Evolutionary conservation across 495 filamentous ascomycete genomes (phyloP), one percentile per base, ranked within the genome.

Genomic region (Penicillium paradoxum): DNA sequence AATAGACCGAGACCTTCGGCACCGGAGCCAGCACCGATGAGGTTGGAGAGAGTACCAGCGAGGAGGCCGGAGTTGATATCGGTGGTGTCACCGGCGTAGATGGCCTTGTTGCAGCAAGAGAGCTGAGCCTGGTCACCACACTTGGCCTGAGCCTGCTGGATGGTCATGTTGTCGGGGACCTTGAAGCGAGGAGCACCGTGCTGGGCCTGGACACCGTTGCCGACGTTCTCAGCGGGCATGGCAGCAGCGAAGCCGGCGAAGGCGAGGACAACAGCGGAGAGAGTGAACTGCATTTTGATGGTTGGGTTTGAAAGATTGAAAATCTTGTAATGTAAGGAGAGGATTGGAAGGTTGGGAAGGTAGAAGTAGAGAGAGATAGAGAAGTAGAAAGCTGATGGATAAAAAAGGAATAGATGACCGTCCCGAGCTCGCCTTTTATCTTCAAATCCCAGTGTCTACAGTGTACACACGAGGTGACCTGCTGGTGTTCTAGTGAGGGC

Each of bases 41-140:
- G 54, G 58, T 66, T 64, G 58, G 55, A 53, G 33, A 73, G 59
- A 33, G 58, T 40, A 18, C 70, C 70, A 15, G 56, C 49, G 39
- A 67, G 65, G 21, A 59, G 43, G 37, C 68, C 65, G 5, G 55
- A 41, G 46, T 64, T 54, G 50, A 69, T 50, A 40, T 59, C 59
- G 49, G 67, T 68, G 53, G 67, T 66, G 59, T 79, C 75, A 39
- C 73, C 73, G n/a, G 68, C 68, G 60, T 74, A 72, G 53, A 43
- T 62, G 47, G 69, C 65, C 52, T 77, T 70, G 60, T 78, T 76
- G 39, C 73, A 74, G 69, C 77, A 78, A 53, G 72, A 69, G 41
- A 79, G 71, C 60, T 75, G 63, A 55, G 77, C 73, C 65, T 77
- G 64, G 57, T 70, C 58, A 60, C 77, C 77, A 50, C 77, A 79